Evolutionary conservation across 1,139 yeast species (phyloP), one percentile per base, ranked within the genome.

Genomic region (Pichiaceae sp.): DNA sequence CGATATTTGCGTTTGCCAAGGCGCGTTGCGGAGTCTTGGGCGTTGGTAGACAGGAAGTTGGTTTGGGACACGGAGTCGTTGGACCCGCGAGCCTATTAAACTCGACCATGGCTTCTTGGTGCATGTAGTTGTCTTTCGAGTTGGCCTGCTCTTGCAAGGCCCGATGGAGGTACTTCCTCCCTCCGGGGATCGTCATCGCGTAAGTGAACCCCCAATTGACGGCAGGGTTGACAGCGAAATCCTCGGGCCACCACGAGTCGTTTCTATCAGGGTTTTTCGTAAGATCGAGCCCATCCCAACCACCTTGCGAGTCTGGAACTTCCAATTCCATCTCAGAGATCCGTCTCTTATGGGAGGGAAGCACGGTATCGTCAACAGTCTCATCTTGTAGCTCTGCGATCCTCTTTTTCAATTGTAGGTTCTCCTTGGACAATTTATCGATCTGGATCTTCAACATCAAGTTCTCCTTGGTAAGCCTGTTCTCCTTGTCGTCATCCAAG

Each of bases 221-320:
- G 8, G 29, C 39, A 8, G 53, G 50, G 33, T 54, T 53, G 5
- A 47, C 44, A 19, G 40, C 43, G 38, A 54, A 54, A 33, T 54
- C 58, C 38, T 54, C 59, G 2, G 56, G 55, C 44, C 47, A 54
- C 59, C 59, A 54, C 4, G 42, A 36, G 11, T 48, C 29, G 4
- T 43, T 37, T 3, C 46, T 35, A 11, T 23, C 25, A 2, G 57
- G 57, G 37, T 54, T 43, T 2, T 11, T n/a, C 1, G 51, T 39
- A 2, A 54, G 32, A 32, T 53, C 47, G 4, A 47, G 16, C 18
- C 14, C 16, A 4, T 28, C 33, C 15, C 28, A 16, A 6, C 32
- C 44, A 16, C 23, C 30, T 24, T 41, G 38, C 8, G 40, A 37
- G 9, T 38, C 37, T 17, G 29, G 34, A 15, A 30, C 18, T 18